Conservation (phyloP, 1,284 basidiomycete genomes). For the Heterobasidion occidentale region DNA sequence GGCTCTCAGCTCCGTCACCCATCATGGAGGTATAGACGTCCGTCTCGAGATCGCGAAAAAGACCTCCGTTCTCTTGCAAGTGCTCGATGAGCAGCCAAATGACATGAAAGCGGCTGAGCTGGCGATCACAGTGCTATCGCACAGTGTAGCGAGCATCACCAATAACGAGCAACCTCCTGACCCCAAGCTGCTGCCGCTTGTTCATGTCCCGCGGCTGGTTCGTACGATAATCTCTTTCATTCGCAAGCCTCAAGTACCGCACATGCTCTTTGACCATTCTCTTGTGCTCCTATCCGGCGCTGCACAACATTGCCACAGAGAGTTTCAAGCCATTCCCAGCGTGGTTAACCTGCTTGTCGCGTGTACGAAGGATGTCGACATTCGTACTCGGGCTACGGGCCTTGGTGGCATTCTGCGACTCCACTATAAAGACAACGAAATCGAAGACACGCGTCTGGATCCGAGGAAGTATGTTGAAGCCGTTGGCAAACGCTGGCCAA, state of each 20-base stretch:
- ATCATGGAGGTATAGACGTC: conserved; percentile 46
- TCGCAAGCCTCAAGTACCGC: conserved; percentile 34
- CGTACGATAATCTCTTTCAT: conserved; percentile 33
- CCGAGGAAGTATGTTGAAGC: conserved; percentile 32
- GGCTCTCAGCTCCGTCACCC: conserved; percentile 49
- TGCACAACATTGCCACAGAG: conserved; percentile 34
- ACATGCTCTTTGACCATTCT: conserved; percentile 42
- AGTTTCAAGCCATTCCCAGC: conserved; percentile 33
- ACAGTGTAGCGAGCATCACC: conserved; percentile 40
- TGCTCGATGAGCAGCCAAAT: conserved; percentile 40
- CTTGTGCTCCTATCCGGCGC: conserved; percentile 34
- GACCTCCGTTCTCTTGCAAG: conserved; percentile 28
- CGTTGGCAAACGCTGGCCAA: conserved; percentile 32
- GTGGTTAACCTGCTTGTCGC: conserved; percentile 44
- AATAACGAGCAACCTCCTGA: conserved; percentile 30
- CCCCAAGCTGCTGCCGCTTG: conserved; percentile 25
- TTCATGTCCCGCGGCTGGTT: conserved; percentile 39
- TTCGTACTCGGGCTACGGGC: conserved; percentile 38
- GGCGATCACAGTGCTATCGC: conserved; percentile 41
- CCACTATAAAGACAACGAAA: conserved; percentile 31
- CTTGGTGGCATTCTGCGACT: conserved; percentile 46
- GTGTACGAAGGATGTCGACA: conserved; percentile 42
- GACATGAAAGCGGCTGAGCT: conserved; percentile 43
- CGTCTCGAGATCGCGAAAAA: conserved; percentile 43
- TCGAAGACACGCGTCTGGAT: conserved; percentile 35